Base-by-base conservation (phyloP, 805 yeast genomes). In the Metschnikowia bowlesiae region DNA sequence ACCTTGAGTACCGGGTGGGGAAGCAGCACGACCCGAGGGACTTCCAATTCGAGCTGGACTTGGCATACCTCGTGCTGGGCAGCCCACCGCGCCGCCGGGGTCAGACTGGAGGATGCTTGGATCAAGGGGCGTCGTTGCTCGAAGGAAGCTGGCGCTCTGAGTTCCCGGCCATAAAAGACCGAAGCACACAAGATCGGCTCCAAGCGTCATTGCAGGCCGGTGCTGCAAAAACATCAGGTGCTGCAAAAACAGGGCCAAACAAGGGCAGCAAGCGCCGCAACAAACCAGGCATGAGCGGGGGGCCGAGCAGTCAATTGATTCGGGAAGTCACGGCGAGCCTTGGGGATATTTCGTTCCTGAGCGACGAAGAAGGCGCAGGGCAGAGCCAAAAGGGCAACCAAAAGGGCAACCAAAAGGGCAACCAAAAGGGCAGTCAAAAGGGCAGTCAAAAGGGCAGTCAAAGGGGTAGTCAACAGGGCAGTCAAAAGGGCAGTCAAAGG, bases 291-390 rank as follows among this genome's bases (percentile, higher is more conserved):
- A 22, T 4, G 22, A 22, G 22, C 22, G 22, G 5, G 22, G 22
- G 22, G 5, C 22, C 22, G 5, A 22, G 22, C 22, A 22, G 22
- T 22, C 22, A 22, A 22, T 39, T 39, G 26, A 32, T 10, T n/a
- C 32, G 6, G 33, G 71, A 66, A 44, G 60, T 68, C 33, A 65
- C 67, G 13, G 54, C 54, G 26, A 72, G 67, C 53, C 58, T 68
- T 34, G 57, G 54, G 26, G 68, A 58, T 8, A 57, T 67, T 6
- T 46, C 57, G 2, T 60, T 67, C 46, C 63, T 67, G 39, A 57
- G 66, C 48, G 68, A 63, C 42, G 58, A 56, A 14, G 71, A 67
- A 10, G 54, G 48, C 29, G n/a, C 9, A 18, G 6, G 8, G 16
- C 40, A 5, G 11, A 9, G n/a, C 1, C n/a, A n/a, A n/a, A n/a